Conservation (phyloP, 257 asterid genomes). For the Coffea eugenioides region DNA sequence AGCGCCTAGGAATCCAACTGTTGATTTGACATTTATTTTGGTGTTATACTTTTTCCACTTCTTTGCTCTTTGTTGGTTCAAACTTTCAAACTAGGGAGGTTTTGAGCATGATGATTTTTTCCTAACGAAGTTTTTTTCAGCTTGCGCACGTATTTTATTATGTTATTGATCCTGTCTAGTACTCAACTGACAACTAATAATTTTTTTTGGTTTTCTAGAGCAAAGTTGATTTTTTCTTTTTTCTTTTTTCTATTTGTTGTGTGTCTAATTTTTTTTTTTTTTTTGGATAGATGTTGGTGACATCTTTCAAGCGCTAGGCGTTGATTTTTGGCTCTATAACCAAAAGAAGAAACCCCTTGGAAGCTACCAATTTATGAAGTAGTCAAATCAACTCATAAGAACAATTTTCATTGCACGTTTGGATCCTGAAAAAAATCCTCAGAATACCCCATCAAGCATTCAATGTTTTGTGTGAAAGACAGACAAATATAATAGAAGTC, state of each 20-base stretch:
- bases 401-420: too few species aligned
- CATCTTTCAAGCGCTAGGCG: background rate
- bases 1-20: slow-evolving; percentile 2
- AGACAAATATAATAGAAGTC: too few species aligned
- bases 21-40: slow-evolving; percentile 11
- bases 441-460: background rate
- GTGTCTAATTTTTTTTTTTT: background rate
- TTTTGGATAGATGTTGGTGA: background rate
- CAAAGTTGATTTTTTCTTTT: background rate
- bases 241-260: background rate
- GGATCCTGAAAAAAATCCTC: background rate
- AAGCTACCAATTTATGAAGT: background rate
- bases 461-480: too few species aligned
- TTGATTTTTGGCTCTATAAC: background rate
- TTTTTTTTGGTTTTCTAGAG: background rate
- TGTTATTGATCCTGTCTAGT: background rate
- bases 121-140: background rate
- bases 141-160: background rate
- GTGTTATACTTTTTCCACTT: background rate
- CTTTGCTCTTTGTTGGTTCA: background rate
- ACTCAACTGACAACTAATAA: background rate
- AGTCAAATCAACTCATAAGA: background rate
- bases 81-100: background rate
- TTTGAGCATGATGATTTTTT: background rate
- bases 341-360: background rate